These are phyloP conservation scores for Paecilomyces fulvus DNA, from an alignment of 2,329 filamentous ascomycete genomes.

Conservation along the genomic window DNA sequence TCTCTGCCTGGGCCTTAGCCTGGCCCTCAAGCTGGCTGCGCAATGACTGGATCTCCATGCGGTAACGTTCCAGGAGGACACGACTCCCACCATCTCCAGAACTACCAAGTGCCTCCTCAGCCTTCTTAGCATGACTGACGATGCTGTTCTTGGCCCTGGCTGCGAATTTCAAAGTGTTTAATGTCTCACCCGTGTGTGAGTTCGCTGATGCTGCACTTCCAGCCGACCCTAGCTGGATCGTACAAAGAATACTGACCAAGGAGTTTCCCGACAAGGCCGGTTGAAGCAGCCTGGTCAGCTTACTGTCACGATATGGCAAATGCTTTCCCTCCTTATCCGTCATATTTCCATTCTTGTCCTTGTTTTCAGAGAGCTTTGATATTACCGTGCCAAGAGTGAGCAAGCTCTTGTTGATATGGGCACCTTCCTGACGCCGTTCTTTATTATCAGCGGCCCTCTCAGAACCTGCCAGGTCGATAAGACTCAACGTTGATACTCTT, in stretches of 20 bases:
- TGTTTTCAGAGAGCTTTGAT: conserved; percentile 78
- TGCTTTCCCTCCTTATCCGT: conserved; percentile 82
- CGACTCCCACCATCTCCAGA: conserved; percentile 74
- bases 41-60: conserved; percentile 82
- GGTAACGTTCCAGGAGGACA: conserved; percentile 83
- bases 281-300: conserved; percentile 85
- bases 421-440: conserved; percentile 85
- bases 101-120: conserved; percentile 74
- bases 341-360: conserved; percentile 67
- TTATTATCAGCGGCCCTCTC: conserved; percentile 94
- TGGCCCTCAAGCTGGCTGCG: conserved; percentile 75
- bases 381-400: conserved; percentile 94
- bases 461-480: conserved; percentile 94
- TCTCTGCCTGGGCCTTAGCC: conserved; percentile 56
- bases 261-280: conserved; percentile 88
- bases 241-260: conserved; percentile 93
- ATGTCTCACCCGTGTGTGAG: conserved; percentile 74
- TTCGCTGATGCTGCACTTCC: conserved; percentile 62
- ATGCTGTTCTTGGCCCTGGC: conserved; percentile 97
- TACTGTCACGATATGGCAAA: conserved; percentile 93
- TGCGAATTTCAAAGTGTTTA: conserved; percentile 96
- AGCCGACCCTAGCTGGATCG: conserved; percentile 77
- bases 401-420: conserved; percentile 97
- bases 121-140: conserved; percentile 90
- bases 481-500: conserved; percentile 83